Conservation (phyloP, 78 protist species). For the Carpediemonas membranifera region DNA sequence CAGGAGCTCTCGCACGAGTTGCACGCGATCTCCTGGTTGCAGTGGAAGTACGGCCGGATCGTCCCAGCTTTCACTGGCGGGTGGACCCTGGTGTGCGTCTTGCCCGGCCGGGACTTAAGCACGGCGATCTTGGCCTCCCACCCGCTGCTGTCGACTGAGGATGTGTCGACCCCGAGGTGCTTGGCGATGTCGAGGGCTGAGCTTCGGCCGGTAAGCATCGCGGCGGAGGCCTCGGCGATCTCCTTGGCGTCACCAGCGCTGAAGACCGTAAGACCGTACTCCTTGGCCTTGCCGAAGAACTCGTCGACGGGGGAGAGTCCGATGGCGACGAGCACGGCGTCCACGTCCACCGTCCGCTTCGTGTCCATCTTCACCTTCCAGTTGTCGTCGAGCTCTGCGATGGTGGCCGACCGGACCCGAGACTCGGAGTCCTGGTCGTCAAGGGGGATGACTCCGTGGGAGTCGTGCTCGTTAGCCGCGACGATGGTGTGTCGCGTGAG, state of each 20-base stretch:
- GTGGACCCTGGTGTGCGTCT: not conserved
- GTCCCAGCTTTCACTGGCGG: not conserved
- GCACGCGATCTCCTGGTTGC: conserved; percentile 18
- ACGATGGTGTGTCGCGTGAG: conserved; percentile 1
- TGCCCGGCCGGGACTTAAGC: not conserved
- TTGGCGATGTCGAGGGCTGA: not conserved
- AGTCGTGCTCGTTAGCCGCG: not conserved
- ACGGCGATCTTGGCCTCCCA: not conserved
- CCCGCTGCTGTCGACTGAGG: not conserved
- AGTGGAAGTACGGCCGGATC: not conserved
- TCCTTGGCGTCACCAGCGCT: conserved; percentile 3
- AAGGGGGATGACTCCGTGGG: not conserved
- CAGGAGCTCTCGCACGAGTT: conserved; percentile 1
- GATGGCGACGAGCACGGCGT: not conserved
- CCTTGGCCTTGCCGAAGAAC: not conserved
- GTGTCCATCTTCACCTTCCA: not conserved
- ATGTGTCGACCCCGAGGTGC: not conserved
- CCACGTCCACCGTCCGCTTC: not conserved
- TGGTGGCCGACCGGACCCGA: not conserved
- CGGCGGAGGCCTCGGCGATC: conserved; percentile 15
- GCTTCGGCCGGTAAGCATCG: conserved; percentile 1
- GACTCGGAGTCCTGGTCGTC: not conserved
- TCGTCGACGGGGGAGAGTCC: not conserved
- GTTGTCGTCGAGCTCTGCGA: conserved; percentile 2
- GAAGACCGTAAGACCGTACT: conserved; percentile 7